These are phyloP conservation scores for Vitis hybrid DNA, from an alignment of 177 flowering plant genomes.

Conservation along the genomic window DNA sequence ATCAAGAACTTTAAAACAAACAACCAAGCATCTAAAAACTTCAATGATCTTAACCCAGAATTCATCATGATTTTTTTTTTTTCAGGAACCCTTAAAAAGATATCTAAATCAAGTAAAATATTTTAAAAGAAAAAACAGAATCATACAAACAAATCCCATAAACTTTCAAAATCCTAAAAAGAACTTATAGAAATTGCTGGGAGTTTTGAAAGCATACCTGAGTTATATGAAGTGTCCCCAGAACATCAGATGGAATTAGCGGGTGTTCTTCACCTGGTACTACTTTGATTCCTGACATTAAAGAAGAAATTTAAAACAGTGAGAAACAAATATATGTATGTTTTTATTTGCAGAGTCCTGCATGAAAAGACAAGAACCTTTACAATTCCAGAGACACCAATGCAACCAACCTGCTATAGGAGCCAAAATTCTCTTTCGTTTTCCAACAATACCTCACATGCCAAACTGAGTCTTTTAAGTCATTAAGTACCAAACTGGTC, in stretches of 20 bases:
- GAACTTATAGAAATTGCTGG: background rate
- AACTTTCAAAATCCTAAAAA: background rate
- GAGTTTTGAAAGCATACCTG: conserved; percentile 44
- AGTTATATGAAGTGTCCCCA: conserved; percentile 70
- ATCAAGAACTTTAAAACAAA: background rate
- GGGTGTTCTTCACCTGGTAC: conserved; percentile 64
- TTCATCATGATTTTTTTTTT: no score
- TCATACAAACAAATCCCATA: background rate
- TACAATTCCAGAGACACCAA: no score
- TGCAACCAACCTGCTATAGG: no score
- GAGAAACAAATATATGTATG: background rate
- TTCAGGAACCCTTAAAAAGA: no score
- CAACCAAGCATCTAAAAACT: no score
- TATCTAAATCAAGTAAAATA: background rate
- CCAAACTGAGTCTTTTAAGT: no score
- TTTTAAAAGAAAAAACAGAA: background rate
- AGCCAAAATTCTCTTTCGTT: no score
- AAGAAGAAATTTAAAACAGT: background rate
- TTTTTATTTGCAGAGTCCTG: no score
- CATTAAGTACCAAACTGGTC: no score
- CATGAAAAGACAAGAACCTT: no score
- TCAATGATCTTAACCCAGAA: no score
- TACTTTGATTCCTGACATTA: conserved; percentile 68
- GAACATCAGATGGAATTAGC: conserved; percentile 37
- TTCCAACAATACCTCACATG: no score